Evolutionary conservation across 2,329 filamentous ascomycete genomes (phyloP).

Genomic region (Calonectria pseudoturangicola): DNA sequence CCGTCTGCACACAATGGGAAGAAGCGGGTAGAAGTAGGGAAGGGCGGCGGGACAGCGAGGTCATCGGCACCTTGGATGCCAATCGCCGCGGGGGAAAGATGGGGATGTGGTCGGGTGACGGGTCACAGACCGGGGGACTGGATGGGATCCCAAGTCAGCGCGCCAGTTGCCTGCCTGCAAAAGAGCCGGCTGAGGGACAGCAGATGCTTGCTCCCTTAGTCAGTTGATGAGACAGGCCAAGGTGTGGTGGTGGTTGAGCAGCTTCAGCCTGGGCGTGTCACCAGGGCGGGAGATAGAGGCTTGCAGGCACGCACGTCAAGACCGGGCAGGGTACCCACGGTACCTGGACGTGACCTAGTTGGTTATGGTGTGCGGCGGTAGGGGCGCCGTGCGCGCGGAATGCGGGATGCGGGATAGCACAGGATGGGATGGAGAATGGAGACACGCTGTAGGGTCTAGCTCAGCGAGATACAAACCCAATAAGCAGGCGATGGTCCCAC

Average conservation of each 20-base stretch:
- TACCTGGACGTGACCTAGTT: slow-evolving; percentile 52
- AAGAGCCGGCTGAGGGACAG: slow-evolving; percentile 32
- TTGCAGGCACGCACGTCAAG: slow-evolving; percentile 39
- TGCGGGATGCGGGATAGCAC: slow-evolving; percentile 37
- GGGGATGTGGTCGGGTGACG: slow-evolving; percentile 55
- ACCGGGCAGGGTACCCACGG: slow-evolving; percentile 46
- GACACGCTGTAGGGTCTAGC: neutral
- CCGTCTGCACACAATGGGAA: slow-evolving; percentile 70
- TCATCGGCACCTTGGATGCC: slow-evolving; percentile 56
- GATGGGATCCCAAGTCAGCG: slow-evolving; percentile 49
- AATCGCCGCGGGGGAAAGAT: slow-evolving; percentile 53
- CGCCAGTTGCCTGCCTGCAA: slow-evolving; percentile 43
- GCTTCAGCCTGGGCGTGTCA: slow-evolving; percentile 35
- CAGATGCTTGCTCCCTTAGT: slow-evolving; percentile 38
- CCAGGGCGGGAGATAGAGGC: slow-evolving; percentile 40
- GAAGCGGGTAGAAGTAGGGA: slow-evolving; percentile 54
- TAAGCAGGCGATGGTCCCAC: slow-evolving; percentile 11
- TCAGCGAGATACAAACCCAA: slow-evolving; percentile 17
- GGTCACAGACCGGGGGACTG: slow-evolving; percentile 50
- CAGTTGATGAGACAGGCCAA: slow-evolving; percentile 39
- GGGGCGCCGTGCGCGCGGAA: slow-evolving; percentile 36
- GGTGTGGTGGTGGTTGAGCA: slow-evolving; percentile 30
- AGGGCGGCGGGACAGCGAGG: slow-evolving; percentile 52
- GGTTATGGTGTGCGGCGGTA: slow-evolving; percentile 31
- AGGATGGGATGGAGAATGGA: slow-evolving; percentile 7